phyloP scores from a whole-genome alignment of 108 stramenopile species.

The Fragilaria crotonensis region DNA sequence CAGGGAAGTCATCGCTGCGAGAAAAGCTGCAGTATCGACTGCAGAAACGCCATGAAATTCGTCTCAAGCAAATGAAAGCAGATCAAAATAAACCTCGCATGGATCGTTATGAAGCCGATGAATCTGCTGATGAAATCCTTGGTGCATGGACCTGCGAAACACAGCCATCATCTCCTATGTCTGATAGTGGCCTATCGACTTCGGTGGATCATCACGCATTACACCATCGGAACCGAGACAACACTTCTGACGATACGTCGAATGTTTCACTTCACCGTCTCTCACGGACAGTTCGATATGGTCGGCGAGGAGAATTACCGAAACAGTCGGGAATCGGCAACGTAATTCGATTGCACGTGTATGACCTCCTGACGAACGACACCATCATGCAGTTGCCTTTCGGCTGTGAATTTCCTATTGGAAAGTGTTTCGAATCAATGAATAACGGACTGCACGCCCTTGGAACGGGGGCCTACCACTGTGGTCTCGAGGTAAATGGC shows the following conservation, averaged over 20 bases:
- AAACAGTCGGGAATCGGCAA: conserved; percentile 6
- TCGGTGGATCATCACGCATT: background rate
- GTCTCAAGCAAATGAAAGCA: background rate
- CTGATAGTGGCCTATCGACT: background rate
- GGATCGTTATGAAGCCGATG: background rate
- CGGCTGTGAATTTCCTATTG: conserved; percentile 66
- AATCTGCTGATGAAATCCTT: background rate
- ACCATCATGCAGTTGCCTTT: conserved; percentile 52
- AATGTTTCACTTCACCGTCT: conserved; percentile 2
- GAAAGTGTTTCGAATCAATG: conserved; percentile 55
- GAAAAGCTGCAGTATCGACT: background rate
- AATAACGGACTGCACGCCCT: conserved; percentile 62
- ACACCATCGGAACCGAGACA: background rate
- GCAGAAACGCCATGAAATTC: background rate
- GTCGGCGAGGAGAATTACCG: conserved; percentile 1
- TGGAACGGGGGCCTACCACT: conserved; percentile 81
- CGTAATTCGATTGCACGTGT: conserved; percentile 46
- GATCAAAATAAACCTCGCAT: background rate
- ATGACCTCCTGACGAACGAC: conserved; percentile 60
- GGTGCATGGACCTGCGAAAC: background rate
- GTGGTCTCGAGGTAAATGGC: conserved; percentile 77
- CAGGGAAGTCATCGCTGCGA: background rate
- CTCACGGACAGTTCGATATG: conserved; percentile 3
- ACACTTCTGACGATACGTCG: background rate
- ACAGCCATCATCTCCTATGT: background rate